Evolutionary conservation across 2,329 filamentous ascomycete genomes (phyloP).

Genomic region (Talaromyces sp.): DNA sequence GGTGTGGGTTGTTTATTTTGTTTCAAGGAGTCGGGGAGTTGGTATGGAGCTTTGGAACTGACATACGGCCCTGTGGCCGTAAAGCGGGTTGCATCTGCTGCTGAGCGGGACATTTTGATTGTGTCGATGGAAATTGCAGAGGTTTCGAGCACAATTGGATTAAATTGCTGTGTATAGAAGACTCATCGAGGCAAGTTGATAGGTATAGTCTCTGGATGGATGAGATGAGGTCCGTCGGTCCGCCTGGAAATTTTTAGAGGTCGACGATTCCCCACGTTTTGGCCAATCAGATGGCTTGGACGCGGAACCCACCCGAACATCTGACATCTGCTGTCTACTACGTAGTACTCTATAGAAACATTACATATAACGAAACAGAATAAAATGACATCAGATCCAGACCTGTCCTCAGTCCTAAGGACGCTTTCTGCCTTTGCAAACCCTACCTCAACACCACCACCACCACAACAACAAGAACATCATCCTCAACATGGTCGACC

Average conservation of each 20-base stretch:
- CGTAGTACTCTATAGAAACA: not conserved
- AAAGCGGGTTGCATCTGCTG: constrained; percentile 50
- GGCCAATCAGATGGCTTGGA: not conserved
- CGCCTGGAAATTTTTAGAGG: constrained; percentile 13
- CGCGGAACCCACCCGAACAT: constrained; percentile 2
- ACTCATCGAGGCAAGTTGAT: not conserved
- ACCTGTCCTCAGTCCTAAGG: constrained; percentile 41
- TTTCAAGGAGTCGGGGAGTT: constrained; percentile 26
- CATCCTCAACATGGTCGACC: constrained; percentile 1
- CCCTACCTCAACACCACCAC: constrained; percentile 16
- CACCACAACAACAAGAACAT: not conserved
- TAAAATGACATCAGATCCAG: constrained; percentile 25
- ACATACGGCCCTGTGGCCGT: constrained; percentile 51
- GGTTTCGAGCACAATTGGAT: not conserved
- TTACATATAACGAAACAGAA: not conserved
- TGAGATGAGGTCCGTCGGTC: constrained; percentile 1
- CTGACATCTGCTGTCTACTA: not conserved
- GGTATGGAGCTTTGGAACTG: constrained; percentile 40
- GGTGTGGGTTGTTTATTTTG: constrained; percentile 16
- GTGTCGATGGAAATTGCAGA: not conserved
- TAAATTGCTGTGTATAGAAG: too few species aligned
- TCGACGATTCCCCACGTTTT: not conserved
- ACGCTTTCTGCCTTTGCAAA: constrained; percentile 38
- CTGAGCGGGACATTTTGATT: constrained; percentile 44
- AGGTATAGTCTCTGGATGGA: not conserved